Conservation (phyloP, 2,329 filamentous ascomycete genomes). For the Venturia oleaginea region DNA sequence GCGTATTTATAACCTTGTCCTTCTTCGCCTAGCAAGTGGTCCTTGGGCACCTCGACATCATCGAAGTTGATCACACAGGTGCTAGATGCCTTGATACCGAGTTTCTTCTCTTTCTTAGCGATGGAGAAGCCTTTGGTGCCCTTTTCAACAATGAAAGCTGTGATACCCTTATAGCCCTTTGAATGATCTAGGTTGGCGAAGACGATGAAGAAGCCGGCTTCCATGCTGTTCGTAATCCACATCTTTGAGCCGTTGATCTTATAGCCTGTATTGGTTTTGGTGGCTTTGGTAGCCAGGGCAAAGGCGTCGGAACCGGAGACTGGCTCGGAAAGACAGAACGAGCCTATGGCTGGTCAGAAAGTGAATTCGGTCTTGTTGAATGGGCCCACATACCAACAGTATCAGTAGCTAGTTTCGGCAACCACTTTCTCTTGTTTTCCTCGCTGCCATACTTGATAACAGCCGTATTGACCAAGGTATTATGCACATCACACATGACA, state of each 20-base stretch:
- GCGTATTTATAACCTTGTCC: conserved; percentile 98
- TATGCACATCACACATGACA: conserved; percentile 94
- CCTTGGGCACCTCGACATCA: conserved; percentile 82
- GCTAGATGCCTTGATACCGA: conserved; percentile 90
- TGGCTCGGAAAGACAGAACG: conserved; percentile 88
- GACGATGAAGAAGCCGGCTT: conserved; percentile 92
- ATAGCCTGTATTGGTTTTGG: conserved; percentile 74
- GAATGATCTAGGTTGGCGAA: conserved; percentile 90
- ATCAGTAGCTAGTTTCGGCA: conserved; percentile 82
- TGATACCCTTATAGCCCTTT: conserved; percentile 95
- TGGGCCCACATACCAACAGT: conserved; percentile 52
- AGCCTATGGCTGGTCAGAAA: conserved; percentile 36
- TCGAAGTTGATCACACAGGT: conserved; percentile 98
- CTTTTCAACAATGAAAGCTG: conserved; percentile 92
- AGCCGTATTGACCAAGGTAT: conserved; percentile 92
- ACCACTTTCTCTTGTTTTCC: conserved; percentile 71
- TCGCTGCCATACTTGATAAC: conserved; percentile 76
- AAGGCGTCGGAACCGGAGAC: conserved; percentile 93
- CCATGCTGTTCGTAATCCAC: conserved; percentile 99
- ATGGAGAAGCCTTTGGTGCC: conserved; percentile 81
- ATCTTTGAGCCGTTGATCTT: conserved; percentile 89
- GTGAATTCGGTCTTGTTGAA: not conserved
- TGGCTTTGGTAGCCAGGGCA: conserved; percentile 83
- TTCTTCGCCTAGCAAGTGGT: conserved; percentile 77
- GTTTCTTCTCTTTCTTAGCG: conserved; percentile 99